Conservation (phyloP, 2,329 filamentous ascomycete species). For the Aspergillus pseudotamarii region DNA sequence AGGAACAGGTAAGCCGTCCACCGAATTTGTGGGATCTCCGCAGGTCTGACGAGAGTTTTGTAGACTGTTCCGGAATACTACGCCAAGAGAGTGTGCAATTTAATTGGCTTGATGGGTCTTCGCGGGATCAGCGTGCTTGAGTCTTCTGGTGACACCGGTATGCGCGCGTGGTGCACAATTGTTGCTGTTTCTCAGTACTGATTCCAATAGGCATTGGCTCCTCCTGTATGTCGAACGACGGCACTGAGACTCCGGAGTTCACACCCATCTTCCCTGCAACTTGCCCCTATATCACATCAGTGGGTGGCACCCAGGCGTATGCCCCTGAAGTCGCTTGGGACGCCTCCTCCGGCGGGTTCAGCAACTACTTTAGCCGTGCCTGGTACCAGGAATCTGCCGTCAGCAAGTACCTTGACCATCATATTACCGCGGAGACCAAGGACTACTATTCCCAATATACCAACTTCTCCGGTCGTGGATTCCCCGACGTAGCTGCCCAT, state of each 20-base stretch:
- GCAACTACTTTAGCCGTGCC: conserved; percentile 53
- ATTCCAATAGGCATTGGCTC: not conserved
- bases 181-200: not conserved
- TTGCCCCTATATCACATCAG: conserved; percentile 69
- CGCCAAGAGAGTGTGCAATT: conserved; percentile 62
- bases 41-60: not conserved
- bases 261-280: conserved; percentile 66
- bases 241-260: conserved; percentile 54
- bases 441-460: conserved; percentile 48
- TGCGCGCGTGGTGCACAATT: conserved; percentile 41
- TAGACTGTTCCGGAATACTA: conserved; percentile 65
- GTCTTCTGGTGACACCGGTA: conserved; percentile 57
- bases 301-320: conserved; percentile 62
- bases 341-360: conserved; percentile 53
- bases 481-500: conserved; percentile 63
- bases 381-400: conserved; percentile 52
- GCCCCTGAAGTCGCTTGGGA: conserved; percentile 53
- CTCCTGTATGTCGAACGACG: not conserved
- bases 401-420: conserved; percentile 44
- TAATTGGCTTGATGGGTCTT: conserved; percentile 67
- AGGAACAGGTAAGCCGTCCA: conserved; percentile 48
- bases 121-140: conserved; percentile 69
- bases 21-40: not conserved
- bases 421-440: conserved; percentile 33
- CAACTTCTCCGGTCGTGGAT: conserved; percentile 54